Evolutionary conservation across 768 basidiomycete genomes (phyloP).

Genomic region (Leccinum incarnatum): DNA sequence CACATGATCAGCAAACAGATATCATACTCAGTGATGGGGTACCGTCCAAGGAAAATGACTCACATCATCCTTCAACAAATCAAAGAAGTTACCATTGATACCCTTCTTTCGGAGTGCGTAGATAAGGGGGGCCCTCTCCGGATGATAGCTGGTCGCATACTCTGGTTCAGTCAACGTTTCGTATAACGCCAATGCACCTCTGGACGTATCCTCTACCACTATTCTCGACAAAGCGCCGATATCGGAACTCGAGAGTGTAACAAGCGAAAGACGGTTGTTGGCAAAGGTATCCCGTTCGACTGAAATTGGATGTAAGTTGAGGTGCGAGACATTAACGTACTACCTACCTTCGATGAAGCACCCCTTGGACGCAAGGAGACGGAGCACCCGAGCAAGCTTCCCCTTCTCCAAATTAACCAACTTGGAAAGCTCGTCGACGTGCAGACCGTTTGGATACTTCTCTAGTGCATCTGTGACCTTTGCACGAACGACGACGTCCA

Average conservation of each 20-base stretch:
- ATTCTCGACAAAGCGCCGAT: constrained; percentile 8
- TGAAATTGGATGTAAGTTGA: neutral
- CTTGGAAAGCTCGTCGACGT: neutral
- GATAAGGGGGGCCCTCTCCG: constrained; percentile 20
- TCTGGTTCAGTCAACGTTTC: constrained; percentile 26
- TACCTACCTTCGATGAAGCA: constrained; percentile 30
- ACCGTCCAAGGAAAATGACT: neutral
- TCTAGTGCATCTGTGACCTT: neutral
- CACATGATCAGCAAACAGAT: neutral
- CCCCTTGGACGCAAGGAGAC: constrained; percentile 29
- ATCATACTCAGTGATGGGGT: neutral
- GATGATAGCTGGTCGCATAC: constrained; percentile 22
- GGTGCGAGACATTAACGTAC: neutral
- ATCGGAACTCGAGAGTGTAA: constrained; percentile 16
- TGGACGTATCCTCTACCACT: constrained; percentile 9
- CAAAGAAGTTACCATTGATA: constrained; percentile 17
- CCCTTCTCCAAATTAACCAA: neutral
- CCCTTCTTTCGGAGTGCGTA: constrained; percentile 19
- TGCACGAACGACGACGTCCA: constrained; percentile 15
- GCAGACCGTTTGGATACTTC: neutral
- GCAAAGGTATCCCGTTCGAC: constrained; percentile 12
- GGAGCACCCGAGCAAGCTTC: constrained; percentile 24
- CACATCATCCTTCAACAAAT: constrained; percentile 22
- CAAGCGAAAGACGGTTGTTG: constrained; percentile 34
- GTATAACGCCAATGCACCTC: constrained; percentile 18